phyloP scores from a whole-genome alignment of 805 yeast genomes.

The Yamadazyma kitorensis region DNA sequence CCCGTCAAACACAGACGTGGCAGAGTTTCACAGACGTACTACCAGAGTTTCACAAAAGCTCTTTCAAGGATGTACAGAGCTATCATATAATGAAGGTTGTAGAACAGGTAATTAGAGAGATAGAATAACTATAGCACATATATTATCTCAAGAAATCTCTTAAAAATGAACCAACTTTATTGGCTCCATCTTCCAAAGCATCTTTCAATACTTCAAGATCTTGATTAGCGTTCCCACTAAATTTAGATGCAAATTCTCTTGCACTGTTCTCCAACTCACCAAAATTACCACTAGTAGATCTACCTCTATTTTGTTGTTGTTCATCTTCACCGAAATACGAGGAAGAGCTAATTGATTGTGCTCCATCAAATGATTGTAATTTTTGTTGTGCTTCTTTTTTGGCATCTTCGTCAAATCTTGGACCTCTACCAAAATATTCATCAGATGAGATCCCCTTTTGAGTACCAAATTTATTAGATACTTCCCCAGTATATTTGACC shows the following conservation, averaged over 20 bases:
- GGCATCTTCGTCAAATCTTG: conserved; percentile 69
- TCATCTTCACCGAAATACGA: conserved; percentile 90
- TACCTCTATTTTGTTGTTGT: conserved; percentile 23
- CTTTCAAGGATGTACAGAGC: too few species aligned
- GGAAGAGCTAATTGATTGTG: conserved; percentile 87
- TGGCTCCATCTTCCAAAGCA: conserved; percentile 92
- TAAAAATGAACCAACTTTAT: conserved; percentile 77
- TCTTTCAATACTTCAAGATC: conserved; percentile 87
- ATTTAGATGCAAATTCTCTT: conserved; percentile 62
- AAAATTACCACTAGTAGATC: conserved; percentile 24
- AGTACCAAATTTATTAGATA: conserved; percentile 72
- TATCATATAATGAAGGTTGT: too few species aligned
- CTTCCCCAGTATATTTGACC: conserved; percentile 69
- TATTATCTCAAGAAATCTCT: conserved; percentile 71
- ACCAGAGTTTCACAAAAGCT: too few species aligned
- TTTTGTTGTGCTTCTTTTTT: conserved; percentile 80
- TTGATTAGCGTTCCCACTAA: conserved; percentile 76
- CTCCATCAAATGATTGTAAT: conserved; percentile 77
- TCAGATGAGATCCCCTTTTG: conserved; percentile 97
- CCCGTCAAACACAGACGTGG: too few species aligned
- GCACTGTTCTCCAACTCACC: conserved; percentile 56
- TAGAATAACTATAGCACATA: background rate
- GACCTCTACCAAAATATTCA: conserved; percentile 87
- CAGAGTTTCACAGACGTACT: too few species aligned
- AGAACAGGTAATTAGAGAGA: background rate